These are phyloP conservation scores for Tulasnella sp. DNA, from an alignment of 768 basidiomycete species.

Conservation along the genomic window DNA sequence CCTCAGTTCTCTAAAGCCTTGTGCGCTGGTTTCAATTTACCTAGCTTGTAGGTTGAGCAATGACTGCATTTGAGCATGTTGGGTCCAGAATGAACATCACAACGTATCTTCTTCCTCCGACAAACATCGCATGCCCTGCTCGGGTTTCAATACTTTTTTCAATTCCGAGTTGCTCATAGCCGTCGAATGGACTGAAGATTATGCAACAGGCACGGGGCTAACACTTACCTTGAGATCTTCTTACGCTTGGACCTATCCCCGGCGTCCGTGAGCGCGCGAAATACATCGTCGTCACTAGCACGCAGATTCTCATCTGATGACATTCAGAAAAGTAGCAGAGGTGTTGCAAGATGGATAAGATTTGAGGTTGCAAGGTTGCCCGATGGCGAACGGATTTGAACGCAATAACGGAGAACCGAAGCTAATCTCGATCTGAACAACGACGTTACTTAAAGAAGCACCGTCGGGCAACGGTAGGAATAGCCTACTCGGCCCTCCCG, in stretches of 20 bases:
- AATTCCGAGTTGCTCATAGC: no score
- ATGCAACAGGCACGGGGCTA: not conserved
- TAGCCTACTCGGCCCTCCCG: no score
- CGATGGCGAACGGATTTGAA: no score
- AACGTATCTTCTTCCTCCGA: slow-evolving; percentile 66
- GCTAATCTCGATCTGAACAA: no score
- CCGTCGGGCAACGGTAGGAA: no score
- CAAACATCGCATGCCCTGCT: slow-evolving; percentile 62
- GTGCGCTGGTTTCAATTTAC: slow-evolving; percentile 30
- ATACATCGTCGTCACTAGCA: not conserved
- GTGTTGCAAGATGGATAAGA: no score
- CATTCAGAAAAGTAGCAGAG: not conserved
- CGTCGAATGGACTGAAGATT: no score
- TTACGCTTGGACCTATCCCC: slow-evolving; percentile 4
- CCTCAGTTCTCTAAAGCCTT: no score
- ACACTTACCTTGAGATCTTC: slow-evolving; percentile 9
- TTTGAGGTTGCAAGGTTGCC: no score
- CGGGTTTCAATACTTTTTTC: not conserved
- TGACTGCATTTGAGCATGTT: slow-evolving; percentile 13
- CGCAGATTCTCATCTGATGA: slow-evolving; percentile 12
- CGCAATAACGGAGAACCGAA: no score
- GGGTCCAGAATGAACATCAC: slow-evolving; percentile 1
- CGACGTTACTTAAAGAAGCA: no score
- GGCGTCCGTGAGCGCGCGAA: not conserved
- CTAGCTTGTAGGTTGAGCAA: slow-evolving; percentile 36